phyloP scores from a whole-genome alignment of 257 asterid species.

The Solanum rostratum region DNA sequence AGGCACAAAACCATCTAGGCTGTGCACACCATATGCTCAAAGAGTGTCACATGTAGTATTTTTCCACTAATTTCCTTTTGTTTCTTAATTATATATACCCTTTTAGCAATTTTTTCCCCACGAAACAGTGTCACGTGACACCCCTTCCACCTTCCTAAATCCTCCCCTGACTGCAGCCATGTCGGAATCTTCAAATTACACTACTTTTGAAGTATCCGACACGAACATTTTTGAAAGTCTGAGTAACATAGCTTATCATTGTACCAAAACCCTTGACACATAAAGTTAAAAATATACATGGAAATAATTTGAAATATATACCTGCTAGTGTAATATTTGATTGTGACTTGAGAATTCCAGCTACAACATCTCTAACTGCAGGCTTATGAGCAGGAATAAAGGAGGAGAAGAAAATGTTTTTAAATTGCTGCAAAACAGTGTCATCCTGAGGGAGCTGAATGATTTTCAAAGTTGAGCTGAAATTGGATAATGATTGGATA shows the following conservation, averaged over 20 bases:
- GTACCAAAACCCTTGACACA: not conserved
- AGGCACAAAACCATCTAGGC: no score
- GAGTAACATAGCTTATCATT: not conserved
- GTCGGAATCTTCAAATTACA: no score
- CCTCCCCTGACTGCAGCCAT: no score
- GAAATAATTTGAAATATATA: not conserved
- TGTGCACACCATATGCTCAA: no score
- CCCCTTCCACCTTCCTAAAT: no score
- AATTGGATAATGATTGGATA: not conserved
- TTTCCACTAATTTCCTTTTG: no score
- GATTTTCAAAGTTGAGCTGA: conserved; percentile 11
- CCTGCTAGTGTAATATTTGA: not conserved
- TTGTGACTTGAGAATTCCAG: not conserved
- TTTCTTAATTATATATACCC: no score
- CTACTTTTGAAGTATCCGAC: not conserved
- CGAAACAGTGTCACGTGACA: no score
- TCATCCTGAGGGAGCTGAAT: not conserved
- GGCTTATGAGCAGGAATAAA: not conserved
- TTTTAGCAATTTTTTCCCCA: no score
- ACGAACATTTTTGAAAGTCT: not conserved
- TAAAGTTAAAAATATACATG: not conserved
- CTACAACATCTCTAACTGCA: conserved; percentile 14
- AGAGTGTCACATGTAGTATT: no score
- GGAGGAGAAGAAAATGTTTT: not conserved
- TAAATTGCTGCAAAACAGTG: not conserved